Conservation (phyloP, 2,329 filamentous ascomycete genomes). For the Sphaceloma murrayae region DNA sequence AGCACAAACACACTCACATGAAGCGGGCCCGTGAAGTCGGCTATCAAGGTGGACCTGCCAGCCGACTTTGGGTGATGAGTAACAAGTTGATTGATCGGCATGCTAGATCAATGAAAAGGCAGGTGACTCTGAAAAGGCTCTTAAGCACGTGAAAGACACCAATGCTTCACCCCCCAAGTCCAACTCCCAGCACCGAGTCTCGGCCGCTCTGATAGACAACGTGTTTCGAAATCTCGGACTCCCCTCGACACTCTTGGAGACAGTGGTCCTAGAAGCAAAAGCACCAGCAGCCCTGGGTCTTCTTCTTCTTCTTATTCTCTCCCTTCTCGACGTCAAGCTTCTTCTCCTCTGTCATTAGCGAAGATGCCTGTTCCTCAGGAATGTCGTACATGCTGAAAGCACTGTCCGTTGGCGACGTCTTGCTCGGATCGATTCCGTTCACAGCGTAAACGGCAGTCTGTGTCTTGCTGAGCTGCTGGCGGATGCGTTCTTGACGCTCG, state of each 20-base stretch:
- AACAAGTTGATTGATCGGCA: too few relatives aligned
- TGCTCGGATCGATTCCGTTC: background rate
- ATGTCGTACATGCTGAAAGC: conserved; percentile 13
- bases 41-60: too few relatives aligned
- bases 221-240: too few relatives aligned
- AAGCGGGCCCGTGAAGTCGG: too few relatives aligned
- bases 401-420: conserved; percentile 1
- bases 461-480: conserved; percentile 8
- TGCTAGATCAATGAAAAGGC: background rate
- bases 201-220: too few relatives aligned
- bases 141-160: background rate
- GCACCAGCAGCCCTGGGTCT: conserved; percentile 1
- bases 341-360: background rate
- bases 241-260: too few relatives aligned
- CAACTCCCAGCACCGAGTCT: too few relatives aligned
- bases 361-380: conserved; percentile 6
- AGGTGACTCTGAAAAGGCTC: background rate
- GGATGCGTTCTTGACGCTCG: conserved; percentile 30
- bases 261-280: too few relatives aligned
- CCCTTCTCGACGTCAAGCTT: background rate
- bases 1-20: too few relatives aligned
- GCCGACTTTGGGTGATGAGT: too few relatives aligned
- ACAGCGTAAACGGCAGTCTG: conserved; percentile 3
- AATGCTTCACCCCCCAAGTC: background rate
- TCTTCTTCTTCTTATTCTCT: background rate